These are phyloP conservation scores for Mycena rebaudengoi DNA, from an alignment of 768 basidiomycete species.

Conservation along the genomic window DNA sequence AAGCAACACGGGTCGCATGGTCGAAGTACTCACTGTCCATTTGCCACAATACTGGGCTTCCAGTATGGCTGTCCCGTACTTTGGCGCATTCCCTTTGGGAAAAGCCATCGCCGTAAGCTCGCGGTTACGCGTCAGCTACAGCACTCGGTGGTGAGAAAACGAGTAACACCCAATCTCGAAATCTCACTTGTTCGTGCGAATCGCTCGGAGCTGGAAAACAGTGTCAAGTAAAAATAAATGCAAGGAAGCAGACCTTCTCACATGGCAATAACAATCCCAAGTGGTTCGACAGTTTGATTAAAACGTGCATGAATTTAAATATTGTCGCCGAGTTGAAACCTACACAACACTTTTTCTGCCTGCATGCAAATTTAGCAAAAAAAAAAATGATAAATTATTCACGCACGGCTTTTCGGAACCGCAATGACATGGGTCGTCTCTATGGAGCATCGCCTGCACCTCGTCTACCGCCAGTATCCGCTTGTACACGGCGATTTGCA, in stretches of 20 bases:
- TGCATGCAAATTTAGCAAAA: conserved; percentile 27
- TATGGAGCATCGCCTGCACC: conserved; percentile 75
- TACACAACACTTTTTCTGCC: conserved; percentile 53
- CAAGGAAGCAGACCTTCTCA: conserved; percentile 34
- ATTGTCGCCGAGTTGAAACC: conserved; percentile 66
- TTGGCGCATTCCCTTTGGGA: conserved; percentile 61
- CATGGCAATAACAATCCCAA: conserved; percentile 87
- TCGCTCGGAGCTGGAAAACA: conserved; percentile 66
- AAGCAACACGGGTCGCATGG: conserved; percentile 61
- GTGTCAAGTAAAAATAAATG: not conserved
- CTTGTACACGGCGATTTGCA: conserved; percentile 79
- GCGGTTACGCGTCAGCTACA: conserved; percentile 61
- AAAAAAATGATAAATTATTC: not conserved
- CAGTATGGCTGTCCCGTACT: conserved; percentile 69
- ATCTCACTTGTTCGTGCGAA: conserved; percentile 70
- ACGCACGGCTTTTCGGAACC: conserved; percentile 65
- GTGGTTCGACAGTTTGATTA: conserved; percentile 91
- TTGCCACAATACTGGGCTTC: conserved; percentile 81
- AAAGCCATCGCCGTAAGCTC: conserved; percentile 71
- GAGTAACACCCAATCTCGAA: not conserved
- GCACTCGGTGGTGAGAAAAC: not conserved
- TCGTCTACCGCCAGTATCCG: conserved; percentile 68
- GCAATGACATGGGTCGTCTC: conserved; percentile 80
- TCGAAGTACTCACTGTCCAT: conserved; percentile 69
- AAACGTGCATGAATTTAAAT: conserved; percentile 81